Base-by-base conservation (phyloP, 371 early-diverging fungal genomes). In the Catenaria anguillulae region DNA sequence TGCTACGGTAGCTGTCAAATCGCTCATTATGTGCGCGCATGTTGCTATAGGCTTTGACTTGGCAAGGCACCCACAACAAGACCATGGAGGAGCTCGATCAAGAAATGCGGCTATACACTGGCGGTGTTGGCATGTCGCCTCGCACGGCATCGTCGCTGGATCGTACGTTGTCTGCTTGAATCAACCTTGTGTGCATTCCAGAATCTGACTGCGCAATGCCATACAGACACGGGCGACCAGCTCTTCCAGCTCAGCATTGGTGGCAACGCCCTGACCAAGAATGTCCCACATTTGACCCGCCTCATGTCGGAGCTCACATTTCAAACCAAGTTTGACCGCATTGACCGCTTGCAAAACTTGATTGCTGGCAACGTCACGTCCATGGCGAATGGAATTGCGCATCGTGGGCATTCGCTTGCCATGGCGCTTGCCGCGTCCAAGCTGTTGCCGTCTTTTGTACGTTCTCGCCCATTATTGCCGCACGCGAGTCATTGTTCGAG, bases 11-110 rank as follows among this genome's bases (percentile, higher is more conserved):
- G n/a, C n/a, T n/a, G n/a, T n/a, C n/a, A n/a, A n/a, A n/a, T n/a
- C n/a, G n/a, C n/a, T n/a, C n/a, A n/a, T n/a, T n/a, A n/a, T n/a
- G n/a, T n/a, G n/a, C n/a, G n/a, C n/a, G n/a, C n/a, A n/a, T n/a
- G n/a, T n/a, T n/a, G n/a, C n/a, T n/a, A n/a, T 62, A 80, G 72
- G 76, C 89, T 0, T 69, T 95, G 42, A 84, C 87, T 13, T 87
- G 87, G 12, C 76, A 93, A n/a, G 95, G 94, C 48, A 93, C 93
- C 4, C 71, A 70, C 5, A 60, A 68, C 17, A 83, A 84, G 62
- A 68, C 80, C 19, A 88, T 92, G 82, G 80, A 87, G 29, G 88
- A 86, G 42, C 83, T 96, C 33, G 92, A 92, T 65, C 89, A 93
- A 26, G 84, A 88, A 3, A 88, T 94, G 55, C 77, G 90, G 26